Percentiles rank a stretch among this genome's conserved stretches.
These are phyloP conservation scores for Meira nashicola DNA, from an alignment of 1,284 basidiomycete genomes.

Conservation along the genomic window DNA sequence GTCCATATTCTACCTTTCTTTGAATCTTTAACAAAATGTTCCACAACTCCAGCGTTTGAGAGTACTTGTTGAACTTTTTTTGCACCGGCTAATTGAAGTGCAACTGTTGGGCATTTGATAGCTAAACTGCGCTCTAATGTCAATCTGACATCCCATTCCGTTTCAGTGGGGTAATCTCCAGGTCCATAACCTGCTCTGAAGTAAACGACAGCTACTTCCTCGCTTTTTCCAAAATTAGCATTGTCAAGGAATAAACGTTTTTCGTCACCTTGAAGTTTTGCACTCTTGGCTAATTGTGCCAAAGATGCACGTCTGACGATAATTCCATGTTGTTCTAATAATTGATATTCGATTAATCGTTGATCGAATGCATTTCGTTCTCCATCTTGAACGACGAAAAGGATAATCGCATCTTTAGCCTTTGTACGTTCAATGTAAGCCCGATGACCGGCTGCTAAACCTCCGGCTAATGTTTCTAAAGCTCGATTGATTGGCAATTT, in stretches of 20 bases:
- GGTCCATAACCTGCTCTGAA: slow-evolving; percentile 84
- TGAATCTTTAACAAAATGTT: slow-evolving; percentile 59
- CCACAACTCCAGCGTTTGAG: slow-evolving; percentile 68
- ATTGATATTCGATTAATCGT: slow-evolving; percentile 76
- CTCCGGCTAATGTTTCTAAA: slow-evolving; percentile 66
- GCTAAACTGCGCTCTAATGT: slow-evolving; percentile 72
- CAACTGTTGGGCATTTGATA: slow-evolving; percentile 87
- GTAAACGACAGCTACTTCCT: slow-evolving; percentile 78
- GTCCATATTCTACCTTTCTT: not conserved
- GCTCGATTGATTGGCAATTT: slow-evolving; percentile 74
- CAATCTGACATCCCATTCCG: slow-evolving; percentile 68
- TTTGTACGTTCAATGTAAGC: slow-evolving; percentile 61
- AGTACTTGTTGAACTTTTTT: slow-evolving; percentile 95
- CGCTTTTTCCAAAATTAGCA: not conserved
- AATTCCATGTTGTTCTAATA: slow-evolving; percentile 62
- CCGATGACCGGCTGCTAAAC: slow-evolving; percentile 73
- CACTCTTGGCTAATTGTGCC: slow-evolving; percentile 23
- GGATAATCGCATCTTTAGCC: slow-evolving; percentile 52
- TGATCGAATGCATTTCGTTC: slow-evolving; percentile 98
- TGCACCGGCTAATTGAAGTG: slow-evolving; percentile 85
- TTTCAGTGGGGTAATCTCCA: slow-evolving; percentile 66
- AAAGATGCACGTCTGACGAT: slow-evolving; percentile 32
- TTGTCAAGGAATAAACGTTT: not conserved
- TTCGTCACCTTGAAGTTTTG: not conserved
- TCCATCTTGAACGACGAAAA: slow-evolving; percentile 81